Evolutionary conservation across 1,284 basidiomycete genomes (phyloP), one percentile per base, ranked within the genome.

Genomic region (Rhodotorula mucilaginosa): DNA sequence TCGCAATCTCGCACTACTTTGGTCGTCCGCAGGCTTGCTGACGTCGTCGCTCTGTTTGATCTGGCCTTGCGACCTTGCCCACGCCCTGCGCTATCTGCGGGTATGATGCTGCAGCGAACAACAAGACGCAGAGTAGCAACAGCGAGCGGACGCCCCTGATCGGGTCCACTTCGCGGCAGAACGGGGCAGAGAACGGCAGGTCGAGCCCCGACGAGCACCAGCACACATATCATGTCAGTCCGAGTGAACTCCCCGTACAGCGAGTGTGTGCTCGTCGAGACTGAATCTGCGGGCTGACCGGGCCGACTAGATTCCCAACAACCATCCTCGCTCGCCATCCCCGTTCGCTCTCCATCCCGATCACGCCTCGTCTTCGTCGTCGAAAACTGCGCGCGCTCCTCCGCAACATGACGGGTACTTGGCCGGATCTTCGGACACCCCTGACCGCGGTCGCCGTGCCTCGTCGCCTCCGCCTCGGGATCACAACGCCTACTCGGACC

Each of bases 281-380:
- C 48, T 12, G 29, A 23, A 19, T 10, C 44, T 21, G 31, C n/a
- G 34, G 34, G 31, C n/a, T 48, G 26, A 64, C 71, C 59, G 59
- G 59, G 62, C 46, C 46, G 21, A 31, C 46, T 48, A 74, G 70
- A 65, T 74, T 34, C 70, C 73, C 19, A 74, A 74, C 34, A 51
- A 61, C 16, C 68, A 74, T n/a, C 65, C 70, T n/a, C 73, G 67
- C 18, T 62, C 69, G 2, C 61, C 59, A 23, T 23, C 57, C 1
- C 52, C 31, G 8, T 56, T 56, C 26, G n/a, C 13, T 15, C 39
- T 44, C 39, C n/a, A 16, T 54, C 23, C 21, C 52, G 13, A 54
- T 26, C n/a, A 29, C 26, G 26, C 13, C 49, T 39, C 21, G 21
- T 26, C n/a, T 4, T 26, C 23, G 16, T 39, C 51, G 3, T 23